Evolutionary conservation across 345 rosid genomes (phyloP).

Genomic region (Litchi chinensis): DNA sequence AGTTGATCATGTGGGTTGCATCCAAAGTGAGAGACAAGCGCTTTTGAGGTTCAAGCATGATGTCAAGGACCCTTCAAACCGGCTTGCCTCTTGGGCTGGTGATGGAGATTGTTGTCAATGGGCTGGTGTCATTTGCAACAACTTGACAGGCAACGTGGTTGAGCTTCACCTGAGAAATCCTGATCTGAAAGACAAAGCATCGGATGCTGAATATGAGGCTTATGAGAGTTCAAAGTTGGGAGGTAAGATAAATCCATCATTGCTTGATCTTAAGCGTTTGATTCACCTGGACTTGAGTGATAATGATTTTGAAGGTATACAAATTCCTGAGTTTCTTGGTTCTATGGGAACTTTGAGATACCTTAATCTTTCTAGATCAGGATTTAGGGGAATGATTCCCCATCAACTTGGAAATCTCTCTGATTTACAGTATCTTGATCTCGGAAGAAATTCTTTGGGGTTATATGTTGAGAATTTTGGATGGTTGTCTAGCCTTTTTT

Average conservation of each 20-base stretch:
- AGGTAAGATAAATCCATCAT: conserved; percentile 10
- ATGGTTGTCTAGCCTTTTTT: not conserved
- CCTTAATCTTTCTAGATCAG: not conserved
- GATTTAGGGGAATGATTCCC: conserved; percentile 1
- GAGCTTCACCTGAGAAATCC: not conserved
- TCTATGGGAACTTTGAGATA: not conserved
- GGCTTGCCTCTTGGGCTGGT: no score
- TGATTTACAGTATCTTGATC: conserved; percentile 4
- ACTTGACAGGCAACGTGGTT: not conserved
- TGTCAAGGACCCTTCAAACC: no score
- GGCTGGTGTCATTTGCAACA: not conserved
- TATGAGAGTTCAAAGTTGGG: not conserved
- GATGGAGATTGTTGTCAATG: no score
- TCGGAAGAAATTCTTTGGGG: not conserved
- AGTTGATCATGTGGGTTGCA: not conserved
- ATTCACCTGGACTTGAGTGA: not conserved
- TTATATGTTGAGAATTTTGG: not conserved
- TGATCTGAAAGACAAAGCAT: not conserved
- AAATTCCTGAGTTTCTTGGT: conserved; percentile 2
- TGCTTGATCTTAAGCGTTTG: conserved; percentile 2
- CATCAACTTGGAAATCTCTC: conserved; percentile 11
- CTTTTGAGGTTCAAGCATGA: no score
- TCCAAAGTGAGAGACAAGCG: no score
- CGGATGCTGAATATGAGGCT: not conserved
- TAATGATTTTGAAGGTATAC: not conserved